Conservation (phyloP, 768 basidiomycete genomes). For the Tylopilus sp. region DNA sequence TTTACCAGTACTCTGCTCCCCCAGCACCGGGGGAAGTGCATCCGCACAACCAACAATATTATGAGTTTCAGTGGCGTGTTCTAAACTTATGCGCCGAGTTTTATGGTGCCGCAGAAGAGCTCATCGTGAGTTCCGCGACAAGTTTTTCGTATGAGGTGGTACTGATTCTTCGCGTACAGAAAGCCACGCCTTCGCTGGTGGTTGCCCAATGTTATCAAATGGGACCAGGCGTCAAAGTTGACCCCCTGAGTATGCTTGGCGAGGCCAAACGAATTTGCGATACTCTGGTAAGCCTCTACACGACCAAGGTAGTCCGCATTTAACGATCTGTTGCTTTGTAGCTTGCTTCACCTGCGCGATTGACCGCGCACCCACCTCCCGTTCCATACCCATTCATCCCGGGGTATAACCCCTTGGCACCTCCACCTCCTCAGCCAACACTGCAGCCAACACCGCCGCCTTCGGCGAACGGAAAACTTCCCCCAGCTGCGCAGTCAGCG, state of each 20-base stretch:
- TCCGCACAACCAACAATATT: conserved; percentile 72
- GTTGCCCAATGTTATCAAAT: conserved; percentile 79
- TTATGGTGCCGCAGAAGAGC: conserved; percentile 81
- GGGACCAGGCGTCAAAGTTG: conserved; percentile 64
- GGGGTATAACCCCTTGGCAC: conserved; percentile 29
- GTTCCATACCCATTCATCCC: conserved; percentile 50
- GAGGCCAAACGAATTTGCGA: conserved; percentile 81
- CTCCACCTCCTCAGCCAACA: conserved; percentile 31
- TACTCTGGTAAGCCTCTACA: conserved; percentile 49
- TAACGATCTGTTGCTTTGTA: conserved; percentile 28
- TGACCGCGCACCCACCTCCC: conserved; percentile 65
- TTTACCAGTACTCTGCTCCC: conserved; percentile 43
- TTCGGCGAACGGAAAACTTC: conserved; percentile 31
- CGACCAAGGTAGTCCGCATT: background rate
- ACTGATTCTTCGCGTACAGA: conserved; percentile 30
- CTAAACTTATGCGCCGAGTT: conserved; percentile 82
- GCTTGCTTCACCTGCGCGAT: conserved; percentile 72
- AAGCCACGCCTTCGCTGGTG: conserved; percentile 62
- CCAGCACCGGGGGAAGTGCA: conserved; percentile 47
- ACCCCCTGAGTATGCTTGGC: conserved; percentile 67
- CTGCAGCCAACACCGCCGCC: conserved; percentile 37
- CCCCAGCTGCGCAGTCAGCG: conserved; percentile 32
- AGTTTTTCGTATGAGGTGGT: conserved; percentile 1
- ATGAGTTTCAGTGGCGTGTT: conserved; percentile 85
- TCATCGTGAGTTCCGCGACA: conserved; percentile 55